Evolutionary conservation across 2,329 filamentous ascomycete species (phyloP).

Genomic region (Colletotrichum nymphaeae): DNA sequence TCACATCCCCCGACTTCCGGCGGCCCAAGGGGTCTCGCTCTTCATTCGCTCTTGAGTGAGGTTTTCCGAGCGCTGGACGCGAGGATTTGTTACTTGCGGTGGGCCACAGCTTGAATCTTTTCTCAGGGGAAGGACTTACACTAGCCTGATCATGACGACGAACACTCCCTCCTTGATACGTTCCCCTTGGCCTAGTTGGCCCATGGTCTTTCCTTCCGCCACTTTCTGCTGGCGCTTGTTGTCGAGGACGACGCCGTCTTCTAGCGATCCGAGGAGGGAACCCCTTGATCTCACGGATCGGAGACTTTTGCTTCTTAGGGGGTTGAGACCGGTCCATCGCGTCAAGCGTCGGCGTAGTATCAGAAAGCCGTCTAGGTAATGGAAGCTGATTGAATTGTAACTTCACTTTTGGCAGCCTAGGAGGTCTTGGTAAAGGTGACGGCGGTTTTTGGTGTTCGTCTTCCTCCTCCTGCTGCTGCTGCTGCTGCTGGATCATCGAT

Average conservation of each 20-base stretch:
- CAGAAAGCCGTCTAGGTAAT: background rate
- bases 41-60: background rate
- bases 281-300: background rate
- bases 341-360: background rate
- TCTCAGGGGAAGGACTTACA: background rate
- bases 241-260: too few species aligned
- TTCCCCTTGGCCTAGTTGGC: background rate
- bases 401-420: background rate
- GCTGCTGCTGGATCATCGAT: background rate
- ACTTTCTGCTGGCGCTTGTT: background rate
- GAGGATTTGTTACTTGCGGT: background rate
- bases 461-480: background rate
- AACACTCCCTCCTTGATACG: too few species aligned
- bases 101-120: constrained; percentile 4
- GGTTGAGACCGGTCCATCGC: background rate
- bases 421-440: background rate
- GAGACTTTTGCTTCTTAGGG: background rate
- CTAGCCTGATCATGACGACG: background rate
- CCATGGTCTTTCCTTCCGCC: background rate
- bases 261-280: background rate
- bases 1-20: constrained; percentile 5
- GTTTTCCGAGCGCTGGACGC: background rate
- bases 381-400: background rate
- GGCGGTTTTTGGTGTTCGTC: background rate
- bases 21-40: background rate